These are phyloP conservation scores for Huntiella decipiens DNA, from an alignment of 2,329 filamentous ascomycete species.

Conservation along the genomic window DNA sequence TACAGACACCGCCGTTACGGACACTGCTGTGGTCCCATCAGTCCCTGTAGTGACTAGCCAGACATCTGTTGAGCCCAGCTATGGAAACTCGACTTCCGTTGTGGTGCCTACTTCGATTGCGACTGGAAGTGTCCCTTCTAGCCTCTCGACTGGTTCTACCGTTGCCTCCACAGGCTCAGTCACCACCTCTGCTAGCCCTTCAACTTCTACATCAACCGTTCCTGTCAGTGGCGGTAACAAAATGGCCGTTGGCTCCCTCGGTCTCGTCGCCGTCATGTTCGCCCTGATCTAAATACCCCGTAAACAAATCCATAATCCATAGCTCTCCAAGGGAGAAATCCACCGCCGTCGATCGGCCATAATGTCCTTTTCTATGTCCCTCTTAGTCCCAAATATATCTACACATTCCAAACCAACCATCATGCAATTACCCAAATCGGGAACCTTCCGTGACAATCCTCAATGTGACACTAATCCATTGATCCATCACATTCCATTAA, in stretches of 20 bases:
- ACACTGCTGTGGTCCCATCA: neutral
- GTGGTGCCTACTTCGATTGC: neutral
- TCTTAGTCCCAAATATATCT: too few relatives aligned
- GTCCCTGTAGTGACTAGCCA: neutral
- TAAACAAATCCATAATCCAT: too few relatives aligned
- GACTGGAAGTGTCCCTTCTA: neutral
- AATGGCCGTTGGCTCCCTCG: neutral
- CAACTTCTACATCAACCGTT: neutral
- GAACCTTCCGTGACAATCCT: too few relatives aligned
- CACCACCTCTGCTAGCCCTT: neutral
- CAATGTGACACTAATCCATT: too few relatives aligned
- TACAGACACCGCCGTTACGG: neutral
- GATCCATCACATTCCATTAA: neutral
- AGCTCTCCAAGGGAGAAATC: too few relatives aligned
- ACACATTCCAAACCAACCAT: too few relatives aligned
- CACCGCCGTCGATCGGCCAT: too few relatives aligned
- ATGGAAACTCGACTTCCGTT: too few relatives aligned
- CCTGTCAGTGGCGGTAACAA: neutral
- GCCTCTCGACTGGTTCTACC: neutral
- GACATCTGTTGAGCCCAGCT: neutral
- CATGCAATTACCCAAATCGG: too few relatives aligned
- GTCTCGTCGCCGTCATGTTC: too few relatives aligned
- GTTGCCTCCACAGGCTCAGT: neutral
- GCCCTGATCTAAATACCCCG: too few relatives aligned
- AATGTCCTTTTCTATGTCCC: too few relatives aligned